Conservation (phyloP, 73 alveolate species). For the Paramecium caudatum region DNA sequence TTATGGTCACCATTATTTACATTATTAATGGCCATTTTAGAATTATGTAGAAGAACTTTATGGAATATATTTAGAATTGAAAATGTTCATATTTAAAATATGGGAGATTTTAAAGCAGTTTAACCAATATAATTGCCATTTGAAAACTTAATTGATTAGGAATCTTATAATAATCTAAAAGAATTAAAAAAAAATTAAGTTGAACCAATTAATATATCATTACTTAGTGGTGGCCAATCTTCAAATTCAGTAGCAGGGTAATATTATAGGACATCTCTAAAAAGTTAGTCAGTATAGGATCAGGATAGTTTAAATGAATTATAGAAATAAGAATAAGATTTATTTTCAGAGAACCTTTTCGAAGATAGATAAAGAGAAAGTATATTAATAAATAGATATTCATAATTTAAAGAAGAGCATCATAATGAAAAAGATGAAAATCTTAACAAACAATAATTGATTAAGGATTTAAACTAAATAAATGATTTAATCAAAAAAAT, state of each 20-base stretch:
- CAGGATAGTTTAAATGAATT: neutral
- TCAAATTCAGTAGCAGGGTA: slow-evolving; percentile 11
- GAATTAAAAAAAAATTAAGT: slow-evolving; percentile 13
- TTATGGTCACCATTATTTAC: slow-evolving; percentile 23
- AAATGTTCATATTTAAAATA: slow-evolving; percentile 39
- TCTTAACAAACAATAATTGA: neutral
- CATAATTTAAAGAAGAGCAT: neutral
- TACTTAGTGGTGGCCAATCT: neutral
- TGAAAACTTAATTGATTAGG: slow-evolving; percentile 18
- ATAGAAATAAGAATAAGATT: neutral
- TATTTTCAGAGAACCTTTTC: neutral
- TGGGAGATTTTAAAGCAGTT: slow-evolving; percentile 65
- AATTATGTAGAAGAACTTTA: slow-evolving; percentile 56
- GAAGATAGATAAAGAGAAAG: slow-evolving; percentile 60
- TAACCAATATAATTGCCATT: neutral
- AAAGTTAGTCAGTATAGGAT: neutral
- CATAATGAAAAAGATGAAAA: neutral
- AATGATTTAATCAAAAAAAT: neutral
- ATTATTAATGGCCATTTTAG: neutral
- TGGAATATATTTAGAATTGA: slow-evolving; percentile 67
- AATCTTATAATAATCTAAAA: neutral
- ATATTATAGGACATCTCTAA: neutral
- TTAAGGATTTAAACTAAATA: neutral
- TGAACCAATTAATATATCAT: slow-evolving; percentile 43
- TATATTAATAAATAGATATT: neutral